Percentiles rank a stretch among this genome's conserved stretches.
Evolutionary conservation across 345 rosid species (phyloP).

Genomic region (Salix purpurea): DNA sequence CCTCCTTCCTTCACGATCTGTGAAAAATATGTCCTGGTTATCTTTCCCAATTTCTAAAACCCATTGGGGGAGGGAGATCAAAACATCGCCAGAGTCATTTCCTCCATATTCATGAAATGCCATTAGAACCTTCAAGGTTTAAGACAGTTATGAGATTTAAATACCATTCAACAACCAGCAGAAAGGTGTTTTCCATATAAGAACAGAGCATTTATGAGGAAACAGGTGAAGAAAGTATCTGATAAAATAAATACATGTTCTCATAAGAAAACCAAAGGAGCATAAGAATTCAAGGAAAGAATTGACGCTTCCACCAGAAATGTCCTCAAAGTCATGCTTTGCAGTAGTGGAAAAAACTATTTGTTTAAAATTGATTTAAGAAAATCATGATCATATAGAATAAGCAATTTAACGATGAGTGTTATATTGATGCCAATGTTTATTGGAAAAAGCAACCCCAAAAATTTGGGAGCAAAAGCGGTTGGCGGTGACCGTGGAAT

Average conservation of each 20-base stretch:
- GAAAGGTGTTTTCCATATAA: conserved; percentile 2
- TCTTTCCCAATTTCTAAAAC: conserved; percentile 84
- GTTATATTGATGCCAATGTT: too few relatives aligned
- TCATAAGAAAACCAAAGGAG: too few relatives aligned
- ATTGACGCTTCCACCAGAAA: background rate
- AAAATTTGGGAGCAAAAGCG: too few relatives aligned
- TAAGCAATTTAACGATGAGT: too few relatives aligned
- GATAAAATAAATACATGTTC: too few relatives aligned
- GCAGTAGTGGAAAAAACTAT: too few relatives aligned
- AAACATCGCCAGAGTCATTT: conserved; percentile 43
- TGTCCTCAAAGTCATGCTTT: too few relatives aligned
- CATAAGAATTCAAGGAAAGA: background rate
- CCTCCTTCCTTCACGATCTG: conserved; percentile 87
- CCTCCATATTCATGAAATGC: conserved; percentile 89
- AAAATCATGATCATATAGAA: too few relatives aligned
- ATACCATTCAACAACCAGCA: conserved; percentile 12
- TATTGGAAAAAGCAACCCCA: too few relatives aligned
- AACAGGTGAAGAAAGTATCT: background rate
- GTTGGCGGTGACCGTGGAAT: too few relatives aligned
- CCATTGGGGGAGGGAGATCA: conserved; percentile 89
- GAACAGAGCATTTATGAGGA: background rate
- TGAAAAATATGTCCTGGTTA: conserved; percentile 81
- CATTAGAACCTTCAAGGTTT: conserved; percentile 73
- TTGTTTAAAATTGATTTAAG: too few relatives aligned
- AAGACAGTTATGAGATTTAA: conserved; percentile 10